phyloP scores from a whole-genome alignment of 768 basidiomycete genomes.

The Psilocybe cubensis region DNA sequence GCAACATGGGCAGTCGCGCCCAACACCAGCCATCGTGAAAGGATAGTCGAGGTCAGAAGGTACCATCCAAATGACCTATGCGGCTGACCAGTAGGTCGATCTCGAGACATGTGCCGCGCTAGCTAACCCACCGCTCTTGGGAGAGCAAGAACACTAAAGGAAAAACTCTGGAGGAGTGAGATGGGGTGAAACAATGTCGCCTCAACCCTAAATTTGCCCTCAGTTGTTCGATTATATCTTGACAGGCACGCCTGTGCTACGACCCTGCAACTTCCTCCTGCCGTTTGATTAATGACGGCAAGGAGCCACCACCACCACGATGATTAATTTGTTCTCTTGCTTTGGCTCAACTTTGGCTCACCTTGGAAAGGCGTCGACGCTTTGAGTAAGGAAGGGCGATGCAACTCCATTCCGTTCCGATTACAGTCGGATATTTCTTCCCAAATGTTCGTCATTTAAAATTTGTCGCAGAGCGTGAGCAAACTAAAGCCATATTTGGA shows the following conservation, averaged over 20 bases:
- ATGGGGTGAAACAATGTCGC: not conserved
- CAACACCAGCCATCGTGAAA: not conserved
- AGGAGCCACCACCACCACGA: not conserved
- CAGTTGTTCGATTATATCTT: not conserved
- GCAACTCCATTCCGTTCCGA: not conserved
- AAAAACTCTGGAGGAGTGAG: not conserved
- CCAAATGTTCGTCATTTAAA: not conserved
- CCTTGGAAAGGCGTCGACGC: not conserved
- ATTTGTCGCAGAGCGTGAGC: not conserved
- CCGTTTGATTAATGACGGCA: not conserved
- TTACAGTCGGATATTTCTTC: not conserved
- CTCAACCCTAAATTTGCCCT: not conserved
- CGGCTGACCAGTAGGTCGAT: not conserved
- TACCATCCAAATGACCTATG: not conserved
- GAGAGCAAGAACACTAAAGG: not conserved
- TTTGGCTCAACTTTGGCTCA: not conserved
- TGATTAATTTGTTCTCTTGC: not conserved
- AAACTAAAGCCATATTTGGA: not conserved
- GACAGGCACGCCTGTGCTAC: not conserved
- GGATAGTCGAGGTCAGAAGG: not conserved
- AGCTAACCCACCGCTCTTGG: not conserved
- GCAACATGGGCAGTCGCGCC: constrained; percentile 26
- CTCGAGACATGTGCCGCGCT: not conserved
- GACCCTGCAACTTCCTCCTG: not conserved
- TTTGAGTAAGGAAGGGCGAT: not conserved